Conservation (phyloP, 2,329 filamentous ascomycete genomes). For the Aspergillus fumigatiaffinis region DNA sequence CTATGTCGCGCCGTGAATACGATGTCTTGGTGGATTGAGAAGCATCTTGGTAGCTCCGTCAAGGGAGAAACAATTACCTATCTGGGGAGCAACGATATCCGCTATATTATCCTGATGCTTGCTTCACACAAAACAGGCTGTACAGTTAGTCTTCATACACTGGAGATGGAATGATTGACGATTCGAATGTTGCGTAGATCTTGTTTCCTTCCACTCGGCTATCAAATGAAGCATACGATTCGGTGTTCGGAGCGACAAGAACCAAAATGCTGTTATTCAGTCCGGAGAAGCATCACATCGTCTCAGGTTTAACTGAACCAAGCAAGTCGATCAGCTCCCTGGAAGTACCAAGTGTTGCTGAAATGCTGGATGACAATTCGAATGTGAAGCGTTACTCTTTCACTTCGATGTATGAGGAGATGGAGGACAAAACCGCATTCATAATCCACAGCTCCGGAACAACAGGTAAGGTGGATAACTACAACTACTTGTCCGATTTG, state of each 20-base stretch:
- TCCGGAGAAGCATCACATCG: too few species aligned
- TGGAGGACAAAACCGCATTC: conserved; percentile 19
- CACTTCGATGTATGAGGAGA: conserved; percentile 19
- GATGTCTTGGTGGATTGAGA: conserved; percentile 22
- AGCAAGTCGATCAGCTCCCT: too few species aligned
- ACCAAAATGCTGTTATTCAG: too few species aligned
- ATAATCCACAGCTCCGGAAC: conserved; percentile 39
- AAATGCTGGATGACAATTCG: conserved; percentile 4
- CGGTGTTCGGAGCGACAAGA: neutral
- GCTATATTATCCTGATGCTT: conserved; percentile 19
- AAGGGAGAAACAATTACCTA: conserved; percentile 22
- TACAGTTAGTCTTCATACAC: neutral
- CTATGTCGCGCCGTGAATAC: too few species aligned
- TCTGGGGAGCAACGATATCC: conserved; percentile 20
- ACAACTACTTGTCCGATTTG: neutral
- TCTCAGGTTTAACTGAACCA: too few species aligned
- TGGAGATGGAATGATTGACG: too few species aligned
- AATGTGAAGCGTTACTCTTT: conserved; percentile 10
- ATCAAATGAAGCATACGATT: neutral
- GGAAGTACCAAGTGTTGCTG: neutral
- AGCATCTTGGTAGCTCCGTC: neutral
- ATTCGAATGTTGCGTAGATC: neutral
- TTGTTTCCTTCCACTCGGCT: conserved; percentile 1
- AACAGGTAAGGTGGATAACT: conserved; percentile 21
- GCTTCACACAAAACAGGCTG: conserved; percentile 13